Base-by-base conservation (phyloP, 768 basidiomycete genomes). In the Grammothele lineata region DNA sequence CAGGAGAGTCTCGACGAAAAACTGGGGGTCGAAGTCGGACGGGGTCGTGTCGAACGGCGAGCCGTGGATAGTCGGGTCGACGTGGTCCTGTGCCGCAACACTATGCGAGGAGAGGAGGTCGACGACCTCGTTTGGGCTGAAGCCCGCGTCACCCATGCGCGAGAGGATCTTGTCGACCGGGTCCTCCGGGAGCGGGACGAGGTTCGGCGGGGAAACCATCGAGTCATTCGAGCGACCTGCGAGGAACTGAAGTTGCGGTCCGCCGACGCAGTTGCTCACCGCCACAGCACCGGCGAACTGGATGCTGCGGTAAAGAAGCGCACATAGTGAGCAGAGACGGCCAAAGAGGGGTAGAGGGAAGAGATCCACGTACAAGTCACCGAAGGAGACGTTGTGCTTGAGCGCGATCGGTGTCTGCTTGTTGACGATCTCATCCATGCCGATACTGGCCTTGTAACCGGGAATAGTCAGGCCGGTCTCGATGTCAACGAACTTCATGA, bases 221-320 rank as follows among this genome's bases (percentile, higher is more conserved):
- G 51, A 41, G 41, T 48, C 37, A 40, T 60, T 30, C 36, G 50
- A 43, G 18, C 54, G 59, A 43, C 61, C 49, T 27, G 44, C 51
- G 30, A 59, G 36, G 43, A 59, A 57, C 25, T 48, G 37, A 35
- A 58, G 38, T 4, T 43, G 57, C 7, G 60, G 56, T 22, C 41
- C 41, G 15, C 59, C 57, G 25, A 50, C 51, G n/a, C 56, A 57
- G 45, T 58, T 61, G 19, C 57, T 36, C 18, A 50, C 36, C 11
- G 38, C 59, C 14, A 58, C 59, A 6, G 63, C 59, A 2, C 53
- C 58, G 2, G 56, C 59, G 55, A 64, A 64, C 32, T 59, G 58
- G 42, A 66, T 60, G 44, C 46, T 64, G 18, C 19, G 4, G 5
- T 2, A 21, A 12, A 22, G 35, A 36, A 38, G 19, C n/a, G n/a